phyloP scores from a whole-genome alignment of 495 filamentous ascomycete species.

The Cudoniella acicularis region DNA sequence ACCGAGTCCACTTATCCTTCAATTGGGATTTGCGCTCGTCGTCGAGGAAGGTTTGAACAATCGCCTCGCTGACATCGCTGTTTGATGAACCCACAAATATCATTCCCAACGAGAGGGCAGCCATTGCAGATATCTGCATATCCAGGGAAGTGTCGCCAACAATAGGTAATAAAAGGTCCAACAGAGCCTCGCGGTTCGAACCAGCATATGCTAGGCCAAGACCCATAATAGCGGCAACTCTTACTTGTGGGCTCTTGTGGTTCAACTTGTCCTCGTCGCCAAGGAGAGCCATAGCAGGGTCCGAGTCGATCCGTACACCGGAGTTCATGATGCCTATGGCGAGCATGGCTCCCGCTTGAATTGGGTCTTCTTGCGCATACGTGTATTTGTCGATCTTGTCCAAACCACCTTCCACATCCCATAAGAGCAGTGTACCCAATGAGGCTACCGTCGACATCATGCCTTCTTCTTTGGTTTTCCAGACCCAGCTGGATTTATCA shows the following conservation, averaged over 20 bases:
- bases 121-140: conserved; percentile 96
- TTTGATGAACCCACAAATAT: conserved; percentile 91
- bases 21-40: conserved; percentile 82
- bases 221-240: conserved; percentile 87
- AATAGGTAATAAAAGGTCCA: conserved; percentile 79
- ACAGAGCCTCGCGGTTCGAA: conserved; percentile 78
- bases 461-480: conserved; percentile 98
- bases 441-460: conserved; percentile 96
- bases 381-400: conserved; percentile 93
- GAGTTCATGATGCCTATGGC: conserved; percentile 93
- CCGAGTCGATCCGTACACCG: conserved; percentile 79
- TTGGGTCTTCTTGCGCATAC: conserved; percentile 74
- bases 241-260: conserved; percentile 70
- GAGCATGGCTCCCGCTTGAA: conserved; percentile 84
- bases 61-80: conserved; percentile 80
- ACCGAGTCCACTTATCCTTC: conserved; percentile 96
- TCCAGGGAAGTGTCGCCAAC: conserved; percentile 75
- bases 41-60: conserved; percentile 86
- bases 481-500: conserved; percentile 89
- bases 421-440: conserved; percentile 80
- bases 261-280: conserved; percentile 71
- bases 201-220: conserved; percentile 92
- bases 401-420: conserved; percentile 85
- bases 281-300: conserved; percentile 83
- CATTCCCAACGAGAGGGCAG: conserved; percentile 83